Evolutionary conservation across 2,329 filamentous ascomycete genomes (phyloP).

Genomic region (Arthroderma sp.): DNA sequence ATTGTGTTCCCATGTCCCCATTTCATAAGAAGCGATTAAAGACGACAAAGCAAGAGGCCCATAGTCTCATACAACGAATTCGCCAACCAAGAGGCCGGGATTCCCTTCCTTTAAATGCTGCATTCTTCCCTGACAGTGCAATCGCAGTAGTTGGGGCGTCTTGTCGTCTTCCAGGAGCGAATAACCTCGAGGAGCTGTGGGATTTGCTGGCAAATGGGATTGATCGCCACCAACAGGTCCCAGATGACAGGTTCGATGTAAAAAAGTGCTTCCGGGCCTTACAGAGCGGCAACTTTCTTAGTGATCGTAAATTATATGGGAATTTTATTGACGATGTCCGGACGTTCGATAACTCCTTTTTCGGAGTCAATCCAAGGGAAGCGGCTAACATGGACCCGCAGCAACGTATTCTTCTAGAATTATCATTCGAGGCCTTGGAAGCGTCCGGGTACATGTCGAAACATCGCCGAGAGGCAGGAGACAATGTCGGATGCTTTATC

Average conservation of each 20-base stretch:
- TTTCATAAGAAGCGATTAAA: not conserved
- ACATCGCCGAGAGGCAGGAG: no score
- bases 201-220: not conserved
- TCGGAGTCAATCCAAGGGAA: conserved; percentile 9
- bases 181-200: conserved; percentile 1
- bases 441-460: conserved; percentile 10
- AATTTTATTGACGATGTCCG: conserved; percentile 13
- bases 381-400: conserved; percentile 14
- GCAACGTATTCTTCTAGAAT: conserved; percentile 13
- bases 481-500: conserved; percentile 12
- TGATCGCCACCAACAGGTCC: not conserved
- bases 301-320: conserved; percentile 8
- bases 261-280: conserved; percentile 4
- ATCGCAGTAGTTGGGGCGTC: conserved; percentile 4
- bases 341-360: conserved; percentile 21
- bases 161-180: conserved; percentile 2
- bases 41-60: not conserved
- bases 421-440: conserved; percentile 10
- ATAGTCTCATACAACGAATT: not conserved
- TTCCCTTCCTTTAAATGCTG: not conserved
- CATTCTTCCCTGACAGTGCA: not conserved
- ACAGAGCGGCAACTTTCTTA: no score
- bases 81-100: not conserved
- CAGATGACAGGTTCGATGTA: not conserved
- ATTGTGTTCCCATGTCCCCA: not conserved